phyloP scores from a whole-genome alignment of 371 early-diverging fungal species.

The Blakeslea trispora region DNA sequence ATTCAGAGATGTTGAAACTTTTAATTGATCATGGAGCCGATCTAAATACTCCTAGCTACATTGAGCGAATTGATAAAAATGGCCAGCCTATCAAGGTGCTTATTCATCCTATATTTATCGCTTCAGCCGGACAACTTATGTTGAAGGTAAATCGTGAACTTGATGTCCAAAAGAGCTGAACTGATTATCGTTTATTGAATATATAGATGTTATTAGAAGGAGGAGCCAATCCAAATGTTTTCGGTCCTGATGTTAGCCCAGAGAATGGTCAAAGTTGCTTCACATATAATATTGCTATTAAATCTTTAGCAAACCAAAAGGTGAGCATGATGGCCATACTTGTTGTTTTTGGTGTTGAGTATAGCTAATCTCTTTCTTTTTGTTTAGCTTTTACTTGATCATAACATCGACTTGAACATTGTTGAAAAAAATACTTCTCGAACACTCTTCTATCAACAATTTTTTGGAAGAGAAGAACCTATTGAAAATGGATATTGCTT shows the following conservation, averaged over 20 bases:
- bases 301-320: slow-evolving; percentile 17
- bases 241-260: slow-evolving; percentile 16
- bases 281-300: slow-evolving; percentile 21
- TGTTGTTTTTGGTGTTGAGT: background rate
- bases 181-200: background rate
- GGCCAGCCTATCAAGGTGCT: slow-evolving; percentile 12
- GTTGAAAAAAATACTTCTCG: slow-evolving; percentile 31
- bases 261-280: slow-evolving; percentile 30
- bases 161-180: too few species aligned
- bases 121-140: slow-evolving; percentile 9
- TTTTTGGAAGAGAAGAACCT: slow-evolving; percentile 19
- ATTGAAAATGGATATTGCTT: background rate
- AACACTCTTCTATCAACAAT: slow-evolving; percentile 46
- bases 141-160: slow-evolving; percentile 18
- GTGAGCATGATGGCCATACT: slow-evolving; percentile 5
- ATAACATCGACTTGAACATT: slow-evolving; percentile 41
- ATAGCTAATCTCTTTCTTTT: background rate
- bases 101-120: slow-evolving; percentile 34
- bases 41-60: slow-evolving; percentile 15
- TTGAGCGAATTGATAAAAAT: slow-evolving; percentile 11
- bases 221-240: slow-evolving; percentile 31
- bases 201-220: slow-evolving; percentile 25
- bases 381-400: slow-evolving; percentile 37
- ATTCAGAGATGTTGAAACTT: slow-evolving; percentile 23
- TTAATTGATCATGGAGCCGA: slow-evolving; percentile 28